Base-by-base conservation (phyloP, 345 rosid genomes). In the Boechera stricta region DNA sequence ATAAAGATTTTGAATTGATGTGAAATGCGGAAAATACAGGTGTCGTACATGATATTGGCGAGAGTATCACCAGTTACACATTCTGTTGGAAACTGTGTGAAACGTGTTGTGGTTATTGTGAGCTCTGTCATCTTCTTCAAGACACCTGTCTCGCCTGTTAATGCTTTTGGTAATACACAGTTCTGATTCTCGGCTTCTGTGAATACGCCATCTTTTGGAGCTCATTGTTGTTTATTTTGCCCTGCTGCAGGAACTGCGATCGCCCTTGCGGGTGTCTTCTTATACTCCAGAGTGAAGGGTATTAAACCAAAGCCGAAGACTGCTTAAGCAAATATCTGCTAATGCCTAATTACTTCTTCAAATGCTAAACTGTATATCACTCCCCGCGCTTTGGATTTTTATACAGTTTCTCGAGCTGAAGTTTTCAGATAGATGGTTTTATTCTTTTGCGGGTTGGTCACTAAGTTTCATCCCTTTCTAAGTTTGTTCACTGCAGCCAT, bases 101-200 rank as follows among this genome's bases (percentile, higher is more conserved):
- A 96, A 90, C 88, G 99, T 58, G 99, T 96, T 56, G 99, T 90
- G 64, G 99, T 96, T 82, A 96, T 96, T n/a, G 94, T 93, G 76
- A 96, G 99, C 94, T 93, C 99, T 28, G 97, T 93, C 36, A 7
- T 96, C 71, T 87, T 96, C 92, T 96, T 96, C 83, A 64, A 64
- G 74, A 91, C 97, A 24, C 98, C 97, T 0, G 99, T 96, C 38
- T 85, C 93, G 39, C 85, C 87, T 38, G 85, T 93, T 77, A 96
- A 96, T 65, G 82, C 98, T 58, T 73, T 96, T 0, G 97, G 99
- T 95, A 92, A 81, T 55, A 8, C 58, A 11, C 45, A 28, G 60
- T 61, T 21, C 31, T 64, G 32, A 18, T 74, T 4, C 28, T 44
- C 7, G 10, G 47, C 39, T 75, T 54, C 7, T 28, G 36, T 41